A percentile compares a stretch with the other conserved stretches of the same genome.
phyloP scores from a whole-genome alignment of 2,329 filamentous ascomycete species.

The Monosporascus sp. region DNA sequence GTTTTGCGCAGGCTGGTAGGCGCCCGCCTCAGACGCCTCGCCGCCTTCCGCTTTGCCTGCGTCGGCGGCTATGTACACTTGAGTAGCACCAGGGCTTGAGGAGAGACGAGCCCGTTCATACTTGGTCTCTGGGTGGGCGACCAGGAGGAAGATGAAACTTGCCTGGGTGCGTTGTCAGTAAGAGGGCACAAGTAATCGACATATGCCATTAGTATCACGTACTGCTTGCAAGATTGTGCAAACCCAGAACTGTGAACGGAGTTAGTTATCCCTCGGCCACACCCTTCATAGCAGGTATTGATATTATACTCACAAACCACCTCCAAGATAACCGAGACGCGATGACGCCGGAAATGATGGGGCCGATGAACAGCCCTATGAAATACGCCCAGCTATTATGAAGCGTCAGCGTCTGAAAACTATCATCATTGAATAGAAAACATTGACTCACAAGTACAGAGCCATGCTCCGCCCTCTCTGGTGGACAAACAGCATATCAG shows the following conservation, averaged over 20 bases:
- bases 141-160: constrained; percentile 20
- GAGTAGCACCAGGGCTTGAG: neutral
- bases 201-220: neutral
- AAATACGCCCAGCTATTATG: constrained; percentile 24
- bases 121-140: constrained; percentile 24
- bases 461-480: constrained; percentile 23
- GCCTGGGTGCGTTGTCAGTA: constrained; percentile 8
- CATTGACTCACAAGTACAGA: constrained; percentile 20
- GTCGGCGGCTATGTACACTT: constrained; percentile 1
- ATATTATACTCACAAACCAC: constrained; percentile 22
- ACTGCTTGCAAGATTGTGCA: constrained; percentile 25
- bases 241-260: constrained; percentile 22
- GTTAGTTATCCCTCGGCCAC: neutral
- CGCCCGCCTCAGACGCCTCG: neutral
- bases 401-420: neutral
- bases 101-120: constrained; percentile 16
- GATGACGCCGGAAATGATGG: constrained; percentile 28
- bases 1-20: constrained; percentile 4
- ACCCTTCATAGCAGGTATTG: neutral
- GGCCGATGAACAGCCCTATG: constrained; percentile 26
- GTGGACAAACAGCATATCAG: constrained; percentile 26
- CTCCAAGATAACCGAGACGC: constrained; percentile 24
- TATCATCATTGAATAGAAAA: neutral
- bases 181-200: neutral
- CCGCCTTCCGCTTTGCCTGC: constrained; percentile 1